Conservation (phyloP, 129 eudicot species). For the Escallonia rubra region DNA sequence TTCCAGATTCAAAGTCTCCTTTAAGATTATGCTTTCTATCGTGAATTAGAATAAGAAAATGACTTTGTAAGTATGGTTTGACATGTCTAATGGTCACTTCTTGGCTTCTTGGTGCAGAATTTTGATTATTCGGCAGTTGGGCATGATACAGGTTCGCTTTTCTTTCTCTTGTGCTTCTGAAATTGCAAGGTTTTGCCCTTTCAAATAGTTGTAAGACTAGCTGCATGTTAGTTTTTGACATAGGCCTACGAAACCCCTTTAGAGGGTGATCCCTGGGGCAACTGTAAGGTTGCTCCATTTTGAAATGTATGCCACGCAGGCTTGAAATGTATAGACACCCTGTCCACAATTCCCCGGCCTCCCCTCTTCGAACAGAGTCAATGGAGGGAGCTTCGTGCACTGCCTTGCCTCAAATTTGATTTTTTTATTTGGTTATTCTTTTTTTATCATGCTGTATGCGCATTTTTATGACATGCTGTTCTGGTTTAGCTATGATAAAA, state of each 20-base stretch:
- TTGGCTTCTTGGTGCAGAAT: conserved; percentile 44
- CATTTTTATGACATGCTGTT: too few relatives aligned
- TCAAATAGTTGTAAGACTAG: background rate
- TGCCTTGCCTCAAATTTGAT: too few relatives aligned
- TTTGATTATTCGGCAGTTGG: conserved; percentile 39
- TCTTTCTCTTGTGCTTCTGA: conserved; percentile 7
- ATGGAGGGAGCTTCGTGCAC: too few relatives aligned
- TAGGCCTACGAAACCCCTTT: background rate
- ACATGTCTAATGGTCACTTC: background rate
- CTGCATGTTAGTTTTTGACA: background rate
- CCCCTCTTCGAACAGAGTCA: too few relatives aligned
- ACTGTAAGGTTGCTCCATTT: too few relatives aligned
- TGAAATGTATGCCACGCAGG: too few relatives aligned
- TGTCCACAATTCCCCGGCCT: too few relatives aligned
- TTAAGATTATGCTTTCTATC: background rate
- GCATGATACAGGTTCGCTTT: conserved; percentile 71
- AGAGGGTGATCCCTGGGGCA: too few relatives aligned
- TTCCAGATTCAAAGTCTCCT: background rate
- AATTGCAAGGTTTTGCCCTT: background rate
- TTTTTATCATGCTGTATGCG: too few relatives aligned
- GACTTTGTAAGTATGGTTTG: background rate
- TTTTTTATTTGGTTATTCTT: too few relatives aligned
- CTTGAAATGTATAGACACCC: too few relatives aligned
- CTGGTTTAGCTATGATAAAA: too few relatives aligned
- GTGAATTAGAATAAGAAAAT: background rate